Base-by-base conservation (phyloP, 2,329 filamentous ascomycete genomes). In the Trichophyton rubrum region DNA sequence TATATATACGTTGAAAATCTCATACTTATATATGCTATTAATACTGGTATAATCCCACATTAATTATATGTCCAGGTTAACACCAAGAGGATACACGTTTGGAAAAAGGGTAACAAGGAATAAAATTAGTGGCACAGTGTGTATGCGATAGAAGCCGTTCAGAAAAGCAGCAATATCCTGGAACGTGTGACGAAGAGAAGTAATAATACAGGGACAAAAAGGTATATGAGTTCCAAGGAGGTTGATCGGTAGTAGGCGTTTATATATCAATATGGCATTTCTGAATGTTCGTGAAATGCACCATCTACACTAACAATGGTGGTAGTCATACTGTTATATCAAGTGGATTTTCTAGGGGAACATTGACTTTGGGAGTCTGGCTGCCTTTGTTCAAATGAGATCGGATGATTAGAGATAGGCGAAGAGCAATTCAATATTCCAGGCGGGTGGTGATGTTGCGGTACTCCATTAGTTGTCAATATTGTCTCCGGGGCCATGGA, bases 401-500 rank as follows among this genome's bases (percentile, higher is more conserved):
- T 27, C 17, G 22, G 55, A 43, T 57, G 55, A 8, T 35, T 41
- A n/a, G 55, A 43, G n/a, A 17, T 9, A 20, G 55, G 55, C 1
- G 22, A 4, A 15, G 22, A 41, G 11, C 8, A 33, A 35, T 57
- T 57, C 8, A 43, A 27, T 15, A 7, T 24, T 20, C 51, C 27
- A 17, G 33, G 17, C 3, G 15, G 27, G 17, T 33, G 27, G 1
- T 55, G 51, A 35, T 55, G 51, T 55, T 33, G 49, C 9, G 51
- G 27, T 30, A 55, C 20, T 7, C 51, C n/a, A 3, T 59, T 47
- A 47, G 49, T 49, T 35, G 57, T 17, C 13, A 22, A 8, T 13
- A 33, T 22, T 59, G 17, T 22, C 41, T 35, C 73, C 0, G 73
- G 73, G 3, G 72, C 74, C 74, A 76, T 76, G 62, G 68, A 72